phyloP scores from a whole-genome alignment of 164 flowering plant species.

The Annona squamosa region DNA sequence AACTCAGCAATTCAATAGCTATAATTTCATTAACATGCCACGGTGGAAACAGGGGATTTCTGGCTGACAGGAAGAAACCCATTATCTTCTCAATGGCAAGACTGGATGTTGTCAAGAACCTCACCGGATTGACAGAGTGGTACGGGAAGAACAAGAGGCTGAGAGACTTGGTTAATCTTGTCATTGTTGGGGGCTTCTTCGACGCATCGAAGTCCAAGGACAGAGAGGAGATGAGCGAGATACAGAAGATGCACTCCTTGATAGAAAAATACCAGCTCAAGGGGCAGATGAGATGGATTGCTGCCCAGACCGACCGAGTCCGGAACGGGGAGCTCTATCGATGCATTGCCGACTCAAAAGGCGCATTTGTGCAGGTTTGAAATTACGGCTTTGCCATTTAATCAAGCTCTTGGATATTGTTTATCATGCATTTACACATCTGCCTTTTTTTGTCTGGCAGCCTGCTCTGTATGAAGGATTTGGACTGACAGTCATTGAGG shows the following conservation, averaged over 20 bases:
- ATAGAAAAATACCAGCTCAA: slow-evolving; percentile 64
- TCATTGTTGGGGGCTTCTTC: slow-evolving; percentile 79
- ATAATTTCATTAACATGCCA: slow-evolving; percentile 8
- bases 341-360: slow-evolving; percentile 79
- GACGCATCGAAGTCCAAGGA: slow-evolving; percentile 83
- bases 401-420: not conserved
- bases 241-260: slow-evolving; percentile 70
- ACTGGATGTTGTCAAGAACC: slow-evolving; percentile 86
- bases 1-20: not conserved
- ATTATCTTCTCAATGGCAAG: slow-evolving; percentile 98
- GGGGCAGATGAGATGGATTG: slow-evolving; percentile 90
- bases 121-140: slow-evolving; percentile 82
- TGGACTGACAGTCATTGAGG: slow-evolving; percentile 90
- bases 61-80: slow-evolving; percentile 74
- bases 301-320: slow-evolving; percentile 73
- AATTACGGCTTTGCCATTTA: not conserved
- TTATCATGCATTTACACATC: not conserved
- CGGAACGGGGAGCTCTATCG: slow-evolving; percentile 87
- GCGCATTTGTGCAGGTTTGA: slow-evolving; percentile 69
- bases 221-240: slow-evolving; percentile 86
- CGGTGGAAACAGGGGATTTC: slow-evolving; percentile 57
- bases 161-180: slow-evolving; percentile 68
- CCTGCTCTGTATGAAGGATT: slow-evolving; percentile 92
- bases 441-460: slow-evolving; percentile 12
- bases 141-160: slow-evolving; percentile 75